These are phyloP conservation scores for Fusarium musae DNA, from an alignment of 2,329 filamentous ascomycete species.

Conservation along the genomic window DNA sequence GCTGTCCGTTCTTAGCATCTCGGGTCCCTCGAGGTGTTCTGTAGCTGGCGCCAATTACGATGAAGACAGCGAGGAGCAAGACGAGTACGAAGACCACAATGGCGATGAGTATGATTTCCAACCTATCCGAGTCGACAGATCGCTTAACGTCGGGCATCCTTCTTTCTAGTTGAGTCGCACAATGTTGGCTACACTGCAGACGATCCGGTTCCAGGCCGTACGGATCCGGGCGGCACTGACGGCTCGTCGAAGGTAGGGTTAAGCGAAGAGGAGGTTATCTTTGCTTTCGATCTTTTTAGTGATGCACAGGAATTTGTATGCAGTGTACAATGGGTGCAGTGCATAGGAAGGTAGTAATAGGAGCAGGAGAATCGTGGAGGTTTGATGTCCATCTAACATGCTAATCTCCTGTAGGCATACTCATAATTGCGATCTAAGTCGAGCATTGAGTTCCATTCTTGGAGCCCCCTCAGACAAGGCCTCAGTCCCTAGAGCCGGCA, in stretches of 20 bases:
- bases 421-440: background rate
- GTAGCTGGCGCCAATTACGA: slow-evolving; percentile 45
- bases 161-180: background rate
- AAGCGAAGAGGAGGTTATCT: background rate
- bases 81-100: slow-evolving; percentile 49
- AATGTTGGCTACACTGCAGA: slow-evolving; percentile 1
- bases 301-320: slow-evolving; percentile 16
- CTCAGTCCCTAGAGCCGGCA: background rate
- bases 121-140: slow-evolving; percentile 44
- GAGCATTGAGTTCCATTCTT: background rate
- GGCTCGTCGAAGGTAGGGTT: background rate
- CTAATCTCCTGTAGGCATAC: background rate
- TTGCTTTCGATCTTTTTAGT: slow-evolving; percentile 4
- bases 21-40: slow-evolving; percentile 20
- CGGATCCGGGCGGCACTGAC: background rate
- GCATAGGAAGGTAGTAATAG: background rate
- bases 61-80: slow-evolving; percentile 46
- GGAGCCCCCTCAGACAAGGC: background rate
- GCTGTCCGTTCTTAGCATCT: slow-evolving; percentile 34
- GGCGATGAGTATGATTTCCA: slow-evolving; percentile 51
- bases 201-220: slow-evolving; percentile 6
- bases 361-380: background rate
- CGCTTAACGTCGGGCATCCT: slow-evolving; percentile 41
- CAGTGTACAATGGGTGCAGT: background rate
- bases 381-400: background rate